Percentiles rank a stretch among this genome's conserved stretches.
Evolutionary conservation across 768 basidiomycete genomes (phyloP).

Genomic region (Lactarius hatsudake): DNA sequence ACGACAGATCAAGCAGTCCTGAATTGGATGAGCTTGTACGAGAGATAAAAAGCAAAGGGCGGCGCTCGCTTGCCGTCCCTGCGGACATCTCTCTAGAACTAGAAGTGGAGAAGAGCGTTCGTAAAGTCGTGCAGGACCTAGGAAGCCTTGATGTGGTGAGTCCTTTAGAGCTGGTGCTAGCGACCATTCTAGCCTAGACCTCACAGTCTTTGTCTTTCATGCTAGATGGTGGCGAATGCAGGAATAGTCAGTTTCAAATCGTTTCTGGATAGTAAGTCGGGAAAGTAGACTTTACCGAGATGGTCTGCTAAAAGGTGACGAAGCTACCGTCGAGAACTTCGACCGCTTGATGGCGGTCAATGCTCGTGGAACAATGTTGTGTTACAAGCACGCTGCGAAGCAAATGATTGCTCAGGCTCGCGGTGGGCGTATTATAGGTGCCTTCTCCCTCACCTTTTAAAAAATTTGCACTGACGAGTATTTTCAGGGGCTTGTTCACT

Average conservation of each 20-base stretch:
- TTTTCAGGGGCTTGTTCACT: constrained; percentile 11
- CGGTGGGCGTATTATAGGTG: constrained; percentile 22
- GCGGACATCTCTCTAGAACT: constrained; percentile 21
- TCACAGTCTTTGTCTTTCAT: neutral
- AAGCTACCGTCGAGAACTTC: constrained; percentile 16
- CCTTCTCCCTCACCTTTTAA: neutral
- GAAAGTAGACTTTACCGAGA: too few species aligned
- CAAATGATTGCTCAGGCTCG: constrained; percentile 30
- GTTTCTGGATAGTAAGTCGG: constrained; percentile 6
- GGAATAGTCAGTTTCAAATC: constrained; percentile 1
- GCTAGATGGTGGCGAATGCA: constrained; percentile 27
- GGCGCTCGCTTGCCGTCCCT: constrained; percentile 12
- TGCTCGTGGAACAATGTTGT: constrained; percentile 26
- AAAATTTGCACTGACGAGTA: neutral
- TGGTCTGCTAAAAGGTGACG: neutral
- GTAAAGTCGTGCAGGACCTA: constrained; percentile 11
- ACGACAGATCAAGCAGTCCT: constrained; percentile 20
- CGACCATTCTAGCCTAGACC: neutral
- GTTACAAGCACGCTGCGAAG: constrained; percentile 30
- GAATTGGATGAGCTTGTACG: constrained; percentile 7
- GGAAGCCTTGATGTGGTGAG: constrained; percentile 25
- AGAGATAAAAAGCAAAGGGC: constrained; percentile 17
- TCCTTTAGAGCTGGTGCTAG: too few species aligned
- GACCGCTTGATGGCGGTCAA: constrained; percentile 17
- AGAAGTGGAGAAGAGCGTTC: constrained; percentile 12